These are phyloP conservation scores for Epichloe glyceriae DNA, from an alignment of 2,329 filamentous ascomycete species.

Conservation along the genomic window DNA sequence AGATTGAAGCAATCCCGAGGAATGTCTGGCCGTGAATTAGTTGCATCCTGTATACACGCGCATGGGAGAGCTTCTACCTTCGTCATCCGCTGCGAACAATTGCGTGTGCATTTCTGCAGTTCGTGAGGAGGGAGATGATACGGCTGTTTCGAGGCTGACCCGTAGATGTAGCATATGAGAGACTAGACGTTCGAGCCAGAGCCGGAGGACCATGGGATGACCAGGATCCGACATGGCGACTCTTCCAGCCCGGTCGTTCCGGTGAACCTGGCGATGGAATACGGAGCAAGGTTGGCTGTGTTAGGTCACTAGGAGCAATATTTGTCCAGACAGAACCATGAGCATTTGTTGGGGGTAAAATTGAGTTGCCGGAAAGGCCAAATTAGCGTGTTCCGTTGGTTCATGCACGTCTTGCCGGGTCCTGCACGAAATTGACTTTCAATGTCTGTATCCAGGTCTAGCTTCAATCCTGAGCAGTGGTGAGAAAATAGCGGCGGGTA, in stretches of 20 bases:
- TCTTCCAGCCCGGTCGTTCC: slow-evolving; percentile 1
- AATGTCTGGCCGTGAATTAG: slow-evolving; percentile 31
- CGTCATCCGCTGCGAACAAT: slow-evolving; percentile 31
- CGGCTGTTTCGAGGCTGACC: slow-evolving; percentile 26
- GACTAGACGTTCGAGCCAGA: slow-evolving; percentile 71
- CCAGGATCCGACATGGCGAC: slow-evolving; percentile 39
- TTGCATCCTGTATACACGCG: background rate
- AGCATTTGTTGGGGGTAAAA: too few relatives aligned
- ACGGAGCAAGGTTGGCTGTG: too few relatives aligned
- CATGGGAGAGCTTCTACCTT: slow-evolving; percentile 11
- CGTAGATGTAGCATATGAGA: slow-evolving; percentile 37
- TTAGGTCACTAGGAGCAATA: too few relatives aligned
- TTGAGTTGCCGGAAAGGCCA: background rate
- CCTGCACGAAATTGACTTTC: background rate
- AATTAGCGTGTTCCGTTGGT: background rate
- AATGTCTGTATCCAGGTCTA: background rate
- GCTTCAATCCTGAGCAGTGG: background rate
- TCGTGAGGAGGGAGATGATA: slow-evolving; percentile 35
- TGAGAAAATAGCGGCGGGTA: background rate
- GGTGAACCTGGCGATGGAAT: background rate
- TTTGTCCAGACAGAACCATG: too few relatives aligned
- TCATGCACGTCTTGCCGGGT: background rate
- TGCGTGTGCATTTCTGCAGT: slow-evolving; percentile 35
- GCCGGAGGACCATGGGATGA: slow-evolving; percentile 50
- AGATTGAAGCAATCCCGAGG: slow-evolving; percentile 74